A percentile compares a stretch with the other conserved stretches of the same genome.
Conservation (phyloP, 2,329 filamentous ascomycete genomes). For the Lachnellula willkommii region DNA sequence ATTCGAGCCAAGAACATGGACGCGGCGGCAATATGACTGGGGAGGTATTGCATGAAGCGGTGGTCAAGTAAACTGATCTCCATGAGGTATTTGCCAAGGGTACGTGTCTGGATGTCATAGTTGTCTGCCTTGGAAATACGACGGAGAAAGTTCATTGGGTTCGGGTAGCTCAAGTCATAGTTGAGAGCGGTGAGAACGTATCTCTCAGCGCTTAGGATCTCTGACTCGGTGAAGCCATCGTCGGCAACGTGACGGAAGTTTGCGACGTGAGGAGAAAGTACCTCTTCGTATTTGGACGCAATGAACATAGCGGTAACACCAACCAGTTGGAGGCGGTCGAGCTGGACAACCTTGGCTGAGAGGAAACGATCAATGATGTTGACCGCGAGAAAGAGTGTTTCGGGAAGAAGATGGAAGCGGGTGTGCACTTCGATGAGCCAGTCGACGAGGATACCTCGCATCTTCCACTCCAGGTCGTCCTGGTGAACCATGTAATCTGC, state of each 20-base stretch:
- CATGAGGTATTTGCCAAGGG: conserved; percentile 94
- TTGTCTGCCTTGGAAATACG: conserved; percentile 99
- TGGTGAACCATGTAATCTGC: conserved; percentile 93
- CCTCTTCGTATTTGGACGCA: conserved; percentile 97
- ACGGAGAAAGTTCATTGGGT: conserved; percentile 99
- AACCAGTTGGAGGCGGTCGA: conserved; percentile 92
- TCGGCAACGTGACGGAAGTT: conserved; percentile 98
- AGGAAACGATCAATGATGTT: conserved; percentile 99
- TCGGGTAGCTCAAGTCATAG: conserved; percentile 97
- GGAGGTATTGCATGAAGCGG: conserved; percentile 82
- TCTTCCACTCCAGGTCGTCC: conserved; percentile 96
- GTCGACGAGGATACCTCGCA: conserved; percentile 92
- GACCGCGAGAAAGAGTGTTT: conserved; percentile 93
- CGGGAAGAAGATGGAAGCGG: conserved; percentile 88
- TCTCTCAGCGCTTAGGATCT: conserved; percentile 95
- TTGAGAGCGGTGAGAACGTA: conserved; percentile 87
- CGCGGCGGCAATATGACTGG: conserved; percentile 84
- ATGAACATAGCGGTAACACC: conserved; percentile 99
- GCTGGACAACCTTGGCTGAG: conserved; percentile 88
- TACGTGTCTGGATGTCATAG: conserved; percentile 97
- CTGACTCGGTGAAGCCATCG: conserved; percentile 88
- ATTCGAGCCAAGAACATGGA: conserved; percentile 92
- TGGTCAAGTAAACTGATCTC: conserved; percentile 96
- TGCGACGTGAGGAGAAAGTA: conserved; percentile 90
- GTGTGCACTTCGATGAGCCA: conserved; percentile 99